phyloP scores from a whole-genome alignment of 805 yeast species.

The Priceomyces medius region DNA sequence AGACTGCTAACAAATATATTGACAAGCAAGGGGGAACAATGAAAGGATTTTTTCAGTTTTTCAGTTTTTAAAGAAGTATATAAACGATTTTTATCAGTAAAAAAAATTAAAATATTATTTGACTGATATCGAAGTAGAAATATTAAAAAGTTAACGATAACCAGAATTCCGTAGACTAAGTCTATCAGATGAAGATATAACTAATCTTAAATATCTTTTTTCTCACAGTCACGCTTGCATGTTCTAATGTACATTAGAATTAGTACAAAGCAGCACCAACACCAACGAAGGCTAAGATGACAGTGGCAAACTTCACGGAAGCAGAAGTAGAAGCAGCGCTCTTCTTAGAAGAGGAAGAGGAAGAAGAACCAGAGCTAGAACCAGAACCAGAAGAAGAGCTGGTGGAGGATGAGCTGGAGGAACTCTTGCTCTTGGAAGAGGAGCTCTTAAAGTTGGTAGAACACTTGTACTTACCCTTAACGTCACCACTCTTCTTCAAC shows the following conservation, averaged over 20 bases:
- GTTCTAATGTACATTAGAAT: background rate
- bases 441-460: conserved; percentile 44
- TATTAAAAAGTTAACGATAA: conserved; percentile 1
- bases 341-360: conserved; percentile 19
- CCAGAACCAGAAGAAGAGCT: conserved; percentile 17
- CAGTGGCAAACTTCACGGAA: conserved; percentile 22
- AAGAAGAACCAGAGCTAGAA: conserved; percentile 13
- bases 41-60: background rate
- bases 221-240: conserved; percentile 1
- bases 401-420: conserved; percentile 14
- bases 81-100: background rate
- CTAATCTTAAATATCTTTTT: background rate
- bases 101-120: background rate
- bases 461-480: conserved; percentile 86
- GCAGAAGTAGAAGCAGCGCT: conserved; percentile 25
- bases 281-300: conserved; percentile 34
- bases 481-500: conserved; percentile 73
- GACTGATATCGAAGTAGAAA: background rate
- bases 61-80: background rate
- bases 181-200: background rate
- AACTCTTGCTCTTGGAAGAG: conserved; percentile 35
- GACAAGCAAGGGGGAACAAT: background rate
- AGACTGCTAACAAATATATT: background rate
- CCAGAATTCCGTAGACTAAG: background rate
- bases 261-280: conserved; percentile 33